Percentiles rank a stretch among this genome's conserved stretches.
Conservation (phyloP, 169 alveolate species). For the Cryptosporidium viatorum region DNA sequence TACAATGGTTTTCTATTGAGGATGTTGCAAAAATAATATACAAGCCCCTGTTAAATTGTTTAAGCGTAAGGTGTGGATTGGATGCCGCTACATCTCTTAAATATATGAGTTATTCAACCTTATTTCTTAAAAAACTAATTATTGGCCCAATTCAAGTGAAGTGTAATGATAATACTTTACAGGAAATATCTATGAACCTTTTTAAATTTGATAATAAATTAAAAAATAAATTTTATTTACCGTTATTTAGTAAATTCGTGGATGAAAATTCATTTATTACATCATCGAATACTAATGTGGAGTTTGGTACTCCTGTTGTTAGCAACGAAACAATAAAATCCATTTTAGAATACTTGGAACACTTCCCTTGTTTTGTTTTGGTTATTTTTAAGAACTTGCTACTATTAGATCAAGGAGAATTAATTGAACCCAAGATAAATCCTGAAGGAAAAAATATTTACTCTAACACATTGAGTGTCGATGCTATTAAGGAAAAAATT, state of each 20-base stretch:
- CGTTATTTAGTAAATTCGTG: constrained; percentile 19
- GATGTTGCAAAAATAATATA: constrained; percentile 24
- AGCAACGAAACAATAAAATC: constrained; percentile 42
- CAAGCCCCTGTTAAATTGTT: constrained; percentile 24
- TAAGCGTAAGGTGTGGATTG: constrained; percentile 5
- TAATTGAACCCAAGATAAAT: not conserved
- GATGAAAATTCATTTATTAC: constrained; percentile 21
- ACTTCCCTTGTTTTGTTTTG: constrained; percentile 26
- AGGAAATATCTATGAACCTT: constrained; percentile 42
- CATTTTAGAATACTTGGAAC: constrained; percentile 2
- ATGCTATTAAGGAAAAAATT: not conserved
- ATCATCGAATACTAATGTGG: constrained; percentile 17
- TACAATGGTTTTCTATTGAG: constrained; percentile 48
- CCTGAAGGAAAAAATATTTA: not conserved
- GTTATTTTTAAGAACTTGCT: constrained; percentile 21
- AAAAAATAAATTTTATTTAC: constrained; percentile 13
- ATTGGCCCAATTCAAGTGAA: constrained; percentile 37
- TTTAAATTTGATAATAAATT: not conserved
- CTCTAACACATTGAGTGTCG: not conserved
- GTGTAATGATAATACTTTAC: constrained; percentile 21
- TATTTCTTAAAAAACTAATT: not conserved
- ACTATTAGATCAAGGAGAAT: not conserved
- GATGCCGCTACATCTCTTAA: constrained; percentile 6
- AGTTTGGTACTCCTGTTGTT: constrained; percentile 29
- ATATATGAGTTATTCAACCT: constrained; percentile 18